A percentile compares a stretch with the other conserved stretches of the same genome.
phyloP scores from a whole-genome alignment of 2,329 filamentous ascomycete genomes.

The Cryphonectria carpinicola region DNA sequence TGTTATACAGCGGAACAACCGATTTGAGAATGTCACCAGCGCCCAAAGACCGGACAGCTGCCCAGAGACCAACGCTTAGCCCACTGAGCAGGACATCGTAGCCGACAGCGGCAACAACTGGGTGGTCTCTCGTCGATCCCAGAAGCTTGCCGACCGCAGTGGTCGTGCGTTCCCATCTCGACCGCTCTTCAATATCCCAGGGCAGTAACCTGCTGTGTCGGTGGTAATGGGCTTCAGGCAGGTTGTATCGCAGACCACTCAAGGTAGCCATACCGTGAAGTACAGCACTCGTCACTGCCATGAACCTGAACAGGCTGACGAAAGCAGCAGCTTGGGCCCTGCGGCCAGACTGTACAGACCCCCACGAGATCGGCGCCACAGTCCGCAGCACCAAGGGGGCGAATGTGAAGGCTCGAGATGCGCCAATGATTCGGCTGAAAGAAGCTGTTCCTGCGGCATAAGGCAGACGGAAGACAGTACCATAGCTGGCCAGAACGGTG shows the following conservation, averaged over 20 bases:
- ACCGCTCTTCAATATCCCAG: conserved; percentile 50
- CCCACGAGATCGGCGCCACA: conserved; percentile 54
- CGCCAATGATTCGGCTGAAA: conserved; percentile 41
- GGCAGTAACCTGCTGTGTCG: conserved; percentile 51
- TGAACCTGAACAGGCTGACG: conserved; percentile 50
- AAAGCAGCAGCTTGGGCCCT: conserved; percentile 47
- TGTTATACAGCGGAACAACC: conserved; percentile 39
- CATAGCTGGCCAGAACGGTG: conserved; percentile 42
- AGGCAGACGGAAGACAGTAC: conserved; percentile 43
- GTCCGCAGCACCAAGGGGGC: conserved; percentile 51
- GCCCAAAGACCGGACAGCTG: conserved; percentile 56
- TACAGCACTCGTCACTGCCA: conserved; percentile 48
- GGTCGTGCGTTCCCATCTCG: conserved; percentile 49
- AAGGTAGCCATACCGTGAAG: conserved; percentile 51
- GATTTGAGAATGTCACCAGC: conserved; percentile 52
- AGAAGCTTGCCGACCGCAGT: conserved; percentile 51
- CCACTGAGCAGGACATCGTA: conserved; percentile 62
- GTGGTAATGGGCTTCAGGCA: conserved; percentile 52
- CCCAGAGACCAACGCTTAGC: conserved; percentile 59
- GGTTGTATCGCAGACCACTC: conserved; percentile 49
- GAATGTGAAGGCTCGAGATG: conserved; percentile 46
- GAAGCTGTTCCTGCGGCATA: conserved; percentile 45
- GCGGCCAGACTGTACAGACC: conserved; percentile 46
- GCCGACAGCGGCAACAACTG: conserved; percentile 58
- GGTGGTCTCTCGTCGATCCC: conserved; percentile 58